Conservation (phyloP, 1,284 basidiomycete genomes). For the Apiotrichum laibachii region DNA sequence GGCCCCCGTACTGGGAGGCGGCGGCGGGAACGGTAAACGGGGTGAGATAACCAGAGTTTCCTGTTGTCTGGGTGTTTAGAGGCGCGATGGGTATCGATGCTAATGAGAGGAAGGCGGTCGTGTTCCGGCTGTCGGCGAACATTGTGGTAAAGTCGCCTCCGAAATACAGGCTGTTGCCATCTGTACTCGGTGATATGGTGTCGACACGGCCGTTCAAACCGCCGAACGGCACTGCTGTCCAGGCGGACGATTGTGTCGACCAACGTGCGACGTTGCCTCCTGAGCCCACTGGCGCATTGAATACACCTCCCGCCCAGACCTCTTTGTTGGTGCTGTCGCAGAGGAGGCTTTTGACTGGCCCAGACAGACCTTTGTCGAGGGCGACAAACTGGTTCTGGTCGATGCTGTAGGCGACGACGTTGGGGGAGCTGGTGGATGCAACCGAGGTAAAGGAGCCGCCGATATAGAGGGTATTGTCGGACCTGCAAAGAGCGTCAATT, state of each 20-base stretch:
- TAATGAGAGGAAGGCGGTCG: constrained; percentile 69
- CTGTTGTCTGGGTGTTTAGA: constrained; percentile 64
- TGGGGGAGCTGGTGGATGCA: constrained; percentile 26
- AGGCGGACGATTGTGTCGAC: constrained; percentile 64
- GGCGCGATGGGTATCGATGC: constrained; percentile 43
- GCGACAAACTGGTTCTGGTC: constrained; percentile 18
- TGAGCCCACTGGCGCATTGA: constrained; percentile 54
- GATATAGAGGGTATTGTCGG: constrained; percentile 40
- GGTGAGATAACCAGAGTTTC: constrained; percentile 84
- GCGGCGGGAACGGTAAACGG: constrained; percentile 69
- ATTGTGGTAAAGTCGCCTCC: constrained; percentile 80
- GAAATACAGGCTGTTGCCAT: constrained; percentile 75
- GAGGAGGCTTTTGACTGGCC: constrained; percentile 69
- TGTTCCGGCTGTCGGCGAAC: constrained; percentile 59
- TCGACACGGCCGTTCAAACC: constrained; percentile 77
- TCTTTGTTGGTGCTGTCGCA: constrained; percentile 71
- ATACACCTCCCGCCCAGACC: constrained; percentile 83
- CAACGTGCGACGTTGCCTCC: constrained; percentile 73
- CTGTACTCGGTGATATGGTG: constrained; percentile 71
- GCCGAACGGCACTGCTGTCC: constrained; percentile 67
- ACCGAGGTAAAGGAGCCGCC: constrained; percentile 46
- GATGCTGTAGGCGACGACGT: constrained; percentile 38
- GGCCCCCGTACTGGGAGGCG: constrained; percentile 48
- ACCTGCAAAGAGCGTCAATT: constrained; percentile 42
- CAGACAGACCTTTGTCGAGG: constrained; percentile 55